These are phyloP conservation scores for Alloteropsis angusta DNA, from an alignment of 202 grass and related monocot genomes.

Conservation along the genomic window DNA sequence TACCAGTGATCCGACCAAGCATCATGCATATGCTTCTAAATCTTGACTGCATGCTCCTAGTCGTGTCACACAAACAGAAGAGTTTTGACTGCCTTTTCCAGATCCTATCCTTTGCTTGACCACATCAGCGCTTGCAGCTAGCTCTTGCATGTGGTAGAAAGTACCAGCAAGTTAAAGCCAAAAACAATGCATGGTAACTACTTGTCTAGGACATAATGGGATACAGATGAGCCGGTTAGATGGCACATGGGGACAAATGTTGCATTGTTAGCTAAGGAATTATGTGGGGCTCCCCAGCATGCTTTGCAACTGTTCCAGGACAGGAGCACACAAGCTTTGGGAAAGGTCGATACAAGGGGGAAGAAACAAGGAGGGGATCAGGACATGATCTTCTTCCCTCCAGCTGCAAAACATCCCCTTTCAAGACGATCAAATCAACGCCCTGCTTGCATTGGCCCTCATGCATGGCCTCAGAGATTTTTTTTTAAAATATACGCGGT, in stretches of 20 bases:
- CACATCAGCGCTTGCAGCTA: neutral
- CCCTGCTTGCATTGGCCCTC: neutral
- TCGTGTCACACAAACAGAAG: neutral
- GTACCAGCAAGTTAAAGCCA: conserved; percentile 11
- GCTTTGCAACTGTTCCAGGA: conserved; percentile 31
- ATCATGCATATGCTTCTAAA: neutral
- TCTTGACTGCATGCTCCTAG: neutral
- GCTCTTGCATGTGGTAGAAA: neutral
- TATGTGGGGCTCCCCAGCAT: conserved; percentile 15
- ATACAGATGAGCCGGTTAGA: conserved; percentile 19
- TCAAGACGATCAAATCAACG: conserved; percentile 25
- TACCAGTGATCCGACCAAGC: neutral
- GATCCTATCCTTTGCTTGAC: conserved; percentile 19
- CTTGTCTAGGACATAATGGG: conserved; percentile 22
- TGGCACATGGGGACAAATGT: conserved; percentile 41
- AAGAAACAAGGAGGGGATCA: conserved; percentile 28
- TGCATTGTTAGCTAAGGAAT: conserved; percentile 36
- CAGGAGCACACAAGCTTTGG: conserved; percentile 28
- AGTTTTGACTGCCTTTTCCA: conserved; percentile 25
- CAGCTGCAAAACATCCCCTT: conserved; percentile 23
- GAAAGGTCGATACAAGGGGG: conserved; percentile 35
- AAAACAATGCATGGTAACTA: neutral
- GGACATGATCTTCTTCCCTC: conserved; percentile 24
- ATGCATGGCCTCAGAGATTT: neutral
- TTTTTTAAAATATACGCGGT: neutral